These are phyloP conservation scores for Geosmithia morbida DNA, from an alignment of 2,329 filamentous ascomycete genomes.

Conservation along the genomic window DNA sequence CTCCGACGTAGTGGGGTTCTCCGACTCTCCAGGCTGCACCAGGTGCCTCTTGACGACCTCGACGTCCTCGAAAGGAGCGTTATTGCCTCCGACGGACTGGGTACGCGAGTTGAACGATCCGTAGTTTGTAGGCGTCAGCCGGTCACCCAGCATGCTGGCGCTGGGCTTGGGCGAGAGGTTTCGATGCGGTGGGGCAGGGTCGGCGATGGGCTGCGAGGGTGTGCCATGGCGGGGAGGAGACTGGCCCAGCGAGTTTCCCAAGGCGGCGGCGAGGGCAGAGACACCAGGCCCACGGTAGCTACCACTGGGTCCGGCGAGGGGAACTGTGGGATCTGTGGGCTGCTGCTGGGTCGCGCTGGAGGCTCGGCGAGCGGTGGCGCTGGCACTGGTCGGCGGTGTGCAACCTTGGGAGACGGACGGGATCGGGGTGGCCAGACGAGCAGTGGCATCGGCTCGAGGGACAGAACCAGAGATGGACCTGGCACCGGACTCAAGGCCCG, in stretches of 20 bases:
- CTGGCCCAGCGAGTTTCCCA: conserved; percentile 59
- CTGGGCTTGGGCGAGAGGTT: not conserved
- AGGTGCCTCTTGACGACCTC: conserved; percentile 85
- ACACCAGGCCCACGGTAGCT: conserved; percentile 64
- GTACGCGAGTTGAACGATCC: conserved; percentile 70
- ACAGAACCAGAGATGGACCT: conserved; percentile 28
- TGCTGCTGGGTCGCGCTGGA: conserved; percentile 14
- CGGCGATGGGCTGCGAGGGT: conserved; percentile 42
- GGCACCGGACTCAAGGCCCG: conserved; percentile 15
- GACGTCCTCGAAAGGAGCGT: conserved; percentile 66
- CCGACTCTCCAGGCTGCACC: conserved; percentile 49
- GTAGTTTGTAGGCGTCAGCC: conserved; percentile 55
- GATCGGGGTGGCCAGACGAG: conserved; percentile 44
- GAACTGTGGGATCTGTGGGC: conserved; percentile 32
- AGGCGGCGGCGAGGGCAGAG: conserved; percentile 77
- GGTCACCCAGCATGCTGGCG: conserved; percentile 14
- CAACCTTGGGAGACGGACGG: conserved; percentile 22
- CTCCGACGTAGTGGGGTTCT: conserved; percentile 25
- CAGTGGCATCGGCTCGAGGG: conserved; percentile 44
- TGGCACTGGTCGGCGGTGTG: conserved; percentile 9
- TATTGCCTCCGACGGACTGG: conserved; percentile 16
- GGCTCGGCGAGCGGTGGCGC: conserved; percentile 12
- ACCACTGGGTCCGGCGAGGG: conserved; percentile 50
- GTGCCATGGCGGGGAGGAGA: conserved; percentile 59
- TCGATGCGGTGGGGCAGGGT: conserved; percentile 26